phyloP scores from a whole-genome alignment of 306 rosid species.

The Aeschynomene evenia region DNA sequence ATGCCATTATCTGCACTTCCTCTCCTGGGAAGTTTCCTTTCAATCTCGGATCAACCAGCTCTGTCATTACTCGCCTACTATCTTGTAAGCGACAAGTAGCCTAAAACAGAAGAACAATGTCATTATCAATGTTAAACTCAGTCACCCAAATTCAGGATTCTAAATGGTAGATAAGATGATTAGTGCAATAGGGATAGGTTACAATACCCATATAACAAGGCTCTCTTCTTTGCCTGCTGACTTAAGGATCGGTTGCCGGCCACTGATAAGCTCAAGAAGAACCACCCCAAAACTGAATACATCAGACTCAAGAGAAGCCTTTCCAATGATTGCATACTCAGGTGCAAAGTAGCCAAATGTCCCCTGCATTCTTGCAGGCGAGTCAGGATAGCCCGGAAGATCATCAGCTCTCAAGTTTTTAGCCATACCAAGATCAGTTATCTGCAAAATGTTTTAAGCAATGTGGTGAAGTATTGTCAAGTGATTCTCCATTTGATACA shows the following conservation, averaged over 20 bases:
- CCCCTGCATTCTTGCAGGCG: conserved; percentile 94
- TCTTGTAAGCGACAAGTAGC: conserved; percentile 77
- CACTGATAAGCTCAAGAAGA: conserved; percentile 94
- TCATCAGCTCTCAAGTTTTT: conserved; percentile 69
- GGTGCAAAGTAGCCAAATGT: conserved; percentile 99
- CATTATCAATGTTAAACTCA: conserved; percentile 4
- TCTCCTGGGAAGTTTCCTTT: conserved; percentile 72
- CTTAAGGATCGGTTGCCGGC: conserved; percentile 80
- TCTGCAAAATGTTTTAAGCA: conserved; percentile 50
- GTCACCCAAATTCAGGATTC: not conserved
- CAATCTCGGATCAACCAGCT: conserved; percentile 71
- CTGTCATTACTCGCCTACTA: conserved; percentile 57
- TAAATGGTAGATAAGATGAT: no score
- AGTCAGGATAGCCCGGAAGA: conserved; percentile 68
- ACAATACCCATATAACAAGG: conserved; percentile 89
- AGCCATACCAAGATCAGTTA: conserved; percentile 98
- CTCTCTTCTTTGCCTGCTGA: conserved; percentile 80
- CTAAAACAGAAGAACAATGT: conserved; percentile 49
- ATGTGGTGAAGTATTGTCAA: no score
- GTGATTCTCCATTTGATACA: not conserved
- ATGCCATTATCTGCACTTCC: conserved; percentile 90
- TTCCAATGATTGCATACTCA: conserved; percentile 88
- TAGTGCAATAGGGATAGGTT: not conserved
- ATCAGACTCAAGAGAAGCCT: conserved; percentile 87
- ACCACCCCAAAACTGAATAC: conserved; percentile 98